Percentiles rank a stretch among this genome's conserved stretches.
phyloP scores from a whole-genome alignment of 2,329 filamentous ascomycete species.

The Pseudogymnoascus sp. region DNA sequence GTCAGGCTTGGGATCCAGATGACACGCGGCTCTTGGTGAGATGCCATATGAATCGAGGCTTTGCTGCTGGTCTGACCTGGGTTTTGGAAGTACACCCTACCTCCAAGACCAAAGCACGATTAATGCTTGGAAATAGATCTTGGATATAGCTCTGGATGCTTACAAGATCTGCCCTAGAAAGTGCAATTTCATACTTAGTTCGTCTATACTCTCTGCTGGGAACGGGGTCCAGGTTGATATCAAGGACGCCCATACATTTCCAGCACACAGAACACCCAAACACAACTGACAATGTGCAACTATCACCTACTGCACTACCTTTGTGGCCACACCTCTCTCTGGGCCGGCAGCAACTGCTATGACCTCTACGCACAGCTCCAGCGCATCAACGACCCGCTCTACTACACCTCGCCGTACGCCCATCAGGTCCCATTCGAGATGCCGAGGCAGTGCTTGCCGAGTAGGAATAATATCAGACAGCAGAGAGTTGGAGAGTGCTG shows the following conservation, averaged over 20 bases:
- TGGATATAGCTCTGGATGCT: background rate
- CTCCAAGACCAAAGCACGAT: background rate
- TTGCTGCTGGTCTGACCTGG: background rate
- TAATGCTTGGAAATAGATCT: background rate
- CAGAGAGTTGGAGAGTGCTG: background rate
- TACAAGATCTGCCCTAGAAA: background rate
- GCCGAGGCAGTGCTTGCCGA: constrained; percentile 8
- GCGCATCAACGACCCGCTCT: constrained; percentile 28
- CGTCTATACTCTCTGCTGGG: background rate
- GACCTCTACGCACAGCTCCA: constrained; percentile 28
- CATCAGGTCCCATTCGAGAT: constrained; percentile 9
- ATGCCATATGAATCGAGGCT: constrained; percentile 8
- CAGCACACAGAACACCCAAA: background rate
- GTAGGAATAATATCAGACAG: constrained; percentile 3
- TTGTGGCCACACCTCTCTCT: constrained; percentile 28
- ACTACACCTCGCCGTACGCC: constrained; percentile 2
- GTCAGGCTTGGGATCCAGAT: background rate
- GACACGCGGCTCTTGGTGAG: background rate
- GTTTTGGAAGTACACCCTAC: background rate
- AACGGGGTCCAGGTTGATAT: background rate
- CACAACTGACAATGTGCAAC: constrained; percentile 25
- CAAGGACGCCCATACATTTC: background rate
- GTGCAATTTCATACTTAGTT: background rate
- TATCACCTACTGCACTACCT: constrained; percentile 25
- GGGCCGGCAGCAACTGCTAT: constrained; percentile 28